These are phyloP conservation scores for Plantago coronopus DNA, from an alignment of 305 asterid genomes.

Conservation along the genomic window DNA sequence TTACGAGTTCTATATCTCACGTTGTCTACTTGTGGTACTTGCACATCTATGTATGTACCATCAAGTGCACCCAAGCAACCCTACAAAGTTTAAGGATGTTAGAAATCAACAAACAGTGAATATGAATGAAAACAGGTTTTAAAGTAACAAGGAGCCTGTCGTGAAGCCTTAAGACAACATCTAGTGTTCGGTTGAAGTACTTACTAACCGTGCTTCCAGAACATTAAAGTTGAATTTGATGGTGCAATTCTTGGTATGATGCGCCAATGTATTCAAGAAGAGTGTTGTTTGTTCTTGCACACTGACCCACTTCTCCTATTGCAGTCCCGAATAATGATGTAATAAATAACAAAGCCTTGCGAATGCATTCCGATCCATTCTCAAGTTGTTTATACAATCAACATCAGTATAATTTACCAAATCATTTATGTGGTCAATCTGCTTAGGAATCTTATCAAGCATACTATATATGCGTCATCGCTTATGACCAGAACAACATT, in stretches of 20 bases:
- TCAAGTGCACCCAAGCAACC: constrained; percentile 1
- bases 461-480: too few species aligned
- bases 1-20: background rate
- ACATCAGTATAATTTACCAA: background rate
- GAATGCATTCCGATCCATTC: background rate
- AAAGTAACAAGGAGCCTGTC: background rate
- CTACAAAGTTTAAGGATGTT: background rate
- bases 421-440: background rate
- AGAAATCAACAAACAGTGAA: too few species aligned
- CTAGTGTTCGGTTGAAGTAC: constrained; percentile 2
- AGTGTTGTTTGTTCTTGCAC: background rate
- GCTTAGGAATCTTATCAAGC: background rate
- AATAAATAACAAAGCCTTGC: background rate
- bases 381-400: background rate
- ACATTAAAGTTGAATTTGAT: background rate
- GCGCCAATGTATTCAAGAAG: background rate
- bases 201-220: background rate
- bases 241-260: background rate
- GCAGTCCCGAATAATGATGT: background rate
- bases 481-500: too few species aligned
- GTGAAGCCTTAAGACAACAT: background rate
- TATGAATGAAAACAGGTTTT: background rate
- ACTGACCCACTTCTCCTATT: background rate
- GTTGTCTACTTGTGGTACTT: background rate
- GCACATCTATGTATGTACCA: background rate